Percentiles rank a stretch among this genome's conserved stretches.
phyloP scores from a whole-genome alignment of 495 filamentous ascomycete species.

The Neurospora sp. region DNA sequence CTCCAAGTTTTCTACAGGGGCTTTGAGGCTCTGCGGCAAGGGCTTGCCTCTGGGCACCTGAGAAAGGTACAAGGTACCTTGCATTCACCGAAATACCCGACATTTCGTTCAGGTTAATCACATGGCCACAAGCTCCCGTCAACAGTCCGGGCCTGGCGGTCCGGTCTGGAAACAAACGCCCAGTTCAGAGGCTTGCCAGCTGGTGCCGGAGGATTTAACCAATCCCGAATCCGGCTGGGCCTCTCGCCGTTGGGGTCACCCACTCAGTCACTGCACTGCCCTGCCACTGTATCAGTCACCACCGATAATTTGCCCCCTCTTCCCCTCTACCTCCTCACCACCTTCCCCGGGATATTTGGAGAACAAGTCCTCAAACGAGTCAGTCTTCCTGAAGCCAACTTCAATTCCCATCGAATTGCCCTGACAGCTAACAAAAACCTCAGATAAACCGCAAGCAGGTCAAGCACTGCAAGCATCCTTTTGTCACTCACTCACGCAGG shows the following conservation, averaged over 20 bases:
- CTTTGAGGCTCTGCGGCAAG: background rate
- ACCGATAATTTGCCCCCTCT: background rate
- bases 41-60: background rate
- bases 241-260: background rate
- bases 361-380: background rate
- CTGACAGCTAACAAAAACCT: background rate
- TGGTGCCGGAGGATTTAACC: background rate
- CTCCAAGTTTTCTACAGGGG: background rate
- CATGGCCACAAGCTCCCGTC: too few species aligned
- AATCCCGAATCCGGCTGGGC: background rate
- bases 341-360: background rate
- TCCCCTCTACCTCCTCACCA: background rate
- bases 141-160: background rate
- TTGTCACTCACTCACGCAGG: background rate
- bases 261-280: background rate
- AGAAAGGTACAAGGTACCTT: background rate
- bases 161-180: background rate
- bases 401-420: background rate
- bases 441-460: background rate
- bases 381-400: background rate
- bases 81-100: too few species aligned
- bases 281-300: background rate
- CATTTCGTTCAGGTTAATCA: too few species aligned
- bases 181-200: background rate
- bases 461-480: background rate